Base-by-base conservation (phyloP, 805 yeast genomes). In the Suhomyces sp. region DNA sequence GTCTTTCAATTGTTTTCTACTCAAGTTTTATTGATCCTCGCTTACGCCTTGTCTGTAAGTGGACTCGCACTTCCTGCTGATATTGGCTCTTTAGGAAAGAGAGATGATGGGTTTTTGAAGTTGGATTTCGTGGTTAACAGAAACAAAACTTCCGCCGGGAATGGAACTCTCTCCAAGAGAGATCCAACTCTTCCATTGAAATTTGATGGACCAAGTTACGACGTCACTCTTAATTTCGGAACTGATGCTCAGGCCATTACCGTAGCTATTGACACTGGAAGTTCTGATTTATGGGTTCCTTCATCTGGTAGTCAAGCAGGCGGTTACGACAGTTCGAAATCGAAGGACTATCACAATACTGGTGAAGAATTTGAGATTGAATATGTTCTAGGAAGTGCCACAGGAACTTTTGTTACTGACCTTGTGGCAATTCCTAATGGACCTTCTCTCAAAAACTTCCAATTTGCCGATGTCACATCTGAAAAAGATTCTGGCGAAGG, bases 251-350 rank as follows among this genome's bases (percentile, higher is more conserved):
- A 43, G 19, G 6, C 19, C 19, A 17, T 43, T n/a, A n/a, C 20
- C 3, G n/a, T 43, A 3, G 15, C n/a, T 9, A 15, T 44, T 10
- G 47, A 44, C 27, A 44, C 57, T 4, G 57, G 57, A 19, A 48
- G 53, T 35, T 29, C 57, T 5, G 57, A 54, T 43, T 45, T 51
- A 9, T 51, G 54, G 57, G 44, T 54, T 13, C 51, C 51, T 7
- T 47, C 35, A 19, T 39, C 39, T 3, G 20, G 43, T 17, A 44
- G 39, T 7, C 15, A 4, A 43, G 39, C 33, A 31, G 54, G 50
- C 1, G 10, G 45, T 9, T 53, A 27, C 43, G 25, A 48, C 31
- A 45, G 31, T 22, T 20, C 20, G 8, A 21, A 45, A 5, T 53
- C 52, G 25, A 46, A n/a, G 9, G 37, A 50, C 3, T 51, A 29